Percentiles rank a stretch among this genome's conserved stretches.
phyloP scores from a whole-genome alignment of 805 yeast species.

The Zygoascus tannicola region DNA sequence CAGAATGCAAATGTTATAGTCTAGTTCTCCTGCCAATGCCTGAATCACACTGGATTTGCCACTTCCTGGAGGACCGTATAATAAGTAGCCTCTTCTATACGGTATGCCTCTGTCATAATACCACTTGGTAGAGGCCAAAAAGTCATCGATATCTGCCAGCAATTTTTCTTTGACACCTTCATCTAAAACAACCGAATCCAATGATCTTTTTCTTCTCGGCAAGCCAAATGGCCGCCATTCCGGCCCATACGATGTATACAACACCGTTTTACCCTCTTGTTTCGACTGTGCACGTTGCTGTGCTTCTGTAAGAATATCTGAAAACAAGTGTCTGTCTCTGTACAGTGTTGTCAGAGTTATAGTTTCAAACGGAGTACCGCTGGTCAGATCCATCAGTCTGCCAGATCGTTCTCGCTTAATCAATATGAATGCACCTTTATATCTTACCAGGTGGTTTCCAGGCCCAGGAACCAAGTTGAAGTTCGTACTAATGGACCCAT shows the following conservation, averaged over 20 bases:
- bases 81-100: slow-evolving; percentile 84
- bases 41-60: slow-evolving; percentile 95
- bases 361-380: slow-evolving; percentile 92
- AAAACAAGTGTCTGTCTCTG: slow-evolving; percentile 64
- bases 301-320: slow-evolving; percentile 71
- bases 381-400: slow-evolving; percentile 75
- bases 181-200: slow-evolving; percentile 83
- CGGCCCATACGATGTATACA: slow-evolving; percentile 93
- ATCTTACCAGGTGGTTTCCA: slow-evolving; percentile 80
- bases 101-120: slow-evolving; percentile 96
- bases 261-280: slow-evolving; percentile 87
- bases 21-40: slow-evolving; percentile 92
- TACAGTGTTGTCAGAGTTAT: slow-evolving; percentile 87
- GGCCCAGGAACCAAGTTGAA: slow-evolving; percentile 96
- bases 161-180: slow-evolving; percentile 59
- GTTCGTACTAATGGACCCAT: slow-evolving; percentile 80
- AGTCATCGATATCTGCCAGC: slow-evolving; percentile 66
- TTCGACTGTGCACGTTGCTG: slow-evolving; percentile 69
- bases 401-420: slow-evolving; percentile 88
- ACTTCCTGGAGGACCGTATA: slow-evolving; percentile 96
- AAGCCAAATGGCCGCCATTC: slow-evolving; percentile 98
- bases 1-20: slow-evolving; percentile 88
- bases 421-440: slow-evolving; percentile 79
- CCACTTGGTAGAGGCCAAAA: slow-evolving; percentile 76
- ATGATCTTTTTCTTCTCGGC: slow-evolving; percentile 76